Evolutionary conservation across 805 yeast species (phyloP), one percentile per base, ranked within the genome.

Genomic region (Groenewaldozyma tartarivorans): DNA sequence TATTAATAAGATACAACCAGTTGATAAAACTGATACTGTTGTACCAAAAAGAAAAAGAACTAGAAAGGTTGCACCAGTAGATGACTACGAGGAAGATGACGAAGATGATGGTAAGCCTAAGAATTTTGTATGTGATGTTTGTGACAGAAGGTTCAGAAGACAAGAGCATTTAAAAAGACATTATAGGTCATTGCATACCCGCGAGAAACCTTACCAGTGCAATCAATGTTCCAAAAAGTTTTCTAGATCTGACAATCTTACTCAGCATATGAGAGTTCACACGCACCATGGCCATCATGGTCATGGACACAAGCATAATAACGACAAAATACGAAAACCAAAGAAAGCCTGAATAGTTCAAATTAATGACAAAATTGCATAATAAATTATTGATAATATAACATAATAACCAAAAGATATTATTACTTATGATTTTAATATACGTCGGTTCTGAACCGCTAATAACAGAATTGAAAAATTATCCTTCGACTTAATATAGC

Each of bases 81-180:
- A 33, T 22, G 4, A 5, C n/a, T 6, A 33, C 11, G 38, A 30
- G 21, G 38, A 31, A 30, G 83, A 77, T 51, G 35, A 38, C 3
- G 40, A 38, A 13, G 21, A n/a, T 5, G 36, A 40, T 21, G 68
- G 64, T 47, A 52, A 57, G 4, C 38, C 70, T 7, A 79, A 79
- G 58, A 75, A 75, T 33, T 80, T 71, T 54, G 72, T 72, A 13
- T 81, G 88, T 56, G 72, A 72, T 24, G 71, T 68, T 52, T 81
- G 90, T 56, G 67, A 72, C 36, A 68, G 88, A 49, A 57, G 74
- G 35, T 81, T 81, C 61, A 76, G 79, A 54, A 68, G 92, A 49
- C 85, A 80, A 56, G 92, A 81, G 53, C 92, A 81, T 57, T 61
- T 81, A 50, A 79, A 79, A 55, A 68, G 92, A 45, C 92, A 81